Evolutionary conservation across 73 alveolate species (phyloP).

Genomic region (Blepharisma japonicum): DNA sequence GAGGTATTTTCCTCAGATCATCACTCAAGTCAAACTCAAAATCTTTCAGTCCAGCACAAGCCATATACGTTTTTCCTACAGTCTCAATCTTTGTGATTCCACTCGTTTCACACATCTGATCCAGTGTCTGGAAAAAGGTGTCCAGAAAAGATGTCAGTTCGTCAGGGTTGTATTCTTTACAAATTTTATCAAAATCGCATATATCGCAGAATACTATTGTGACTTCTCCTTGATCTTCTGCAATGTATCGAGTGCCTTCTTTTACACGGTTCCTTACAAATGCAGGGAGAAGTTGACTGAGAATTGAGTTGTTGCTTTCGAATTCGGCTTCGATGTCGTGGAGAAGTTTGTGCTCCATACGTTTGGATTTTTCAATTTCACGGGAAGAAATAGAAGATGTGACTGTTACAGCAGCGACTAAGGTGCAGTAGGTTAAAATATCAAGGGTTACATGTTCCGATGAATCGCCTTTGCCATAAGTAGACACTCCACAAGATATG

Average conservation of each 20-base stretch:
- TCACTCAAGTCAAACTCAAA: conserved; percentile 40
- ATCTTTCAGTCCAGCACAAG: conserved; percentile 83
- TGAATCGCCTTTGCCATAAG: background rate
- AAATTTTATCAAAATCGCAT: conserved; percentile 70
- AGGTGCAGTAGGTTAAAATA: no score
- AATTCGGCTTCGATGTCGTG: background rate
- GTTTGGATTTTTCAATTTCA: no score
- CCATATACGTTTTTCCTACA: conserved; percentile 84
- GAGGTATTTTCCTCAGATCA: conserved; percentile 37
- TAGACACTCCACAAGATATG: background rate
- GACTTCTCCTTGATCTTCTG: conserved; percentile 78
- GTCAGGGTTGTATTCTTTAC: conserved; percentile 49
- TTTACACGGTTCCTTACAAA: conserved; percentile 68
- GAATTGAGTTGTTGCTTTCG: conserved; percentile 43
- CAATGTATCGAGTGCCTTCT: conserved; percentile 60
- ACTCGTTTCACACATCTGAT: conserved; percentile 54
- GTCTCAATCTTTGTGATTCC: conserved; percentile 72
- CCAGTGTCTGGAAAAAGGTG: conserved; percentile 66
- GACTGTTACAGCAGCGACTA: no score
- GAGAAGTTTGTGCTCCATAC: no score
- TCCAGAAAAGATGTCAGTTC: conserved; percentile 61
- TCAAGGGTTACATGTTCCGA: conserved; percentile 20
- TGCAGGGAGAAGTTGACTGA: conserved; percentile 71
- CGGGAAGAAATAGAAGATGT: no score
- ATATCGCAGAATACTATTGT: conserved; percentile 80